These are phyloP conservation scores for Termitomyces sp. DNA, from an alignment of 768 basidiomycete species.

Conservation along the genomic window DNA sequence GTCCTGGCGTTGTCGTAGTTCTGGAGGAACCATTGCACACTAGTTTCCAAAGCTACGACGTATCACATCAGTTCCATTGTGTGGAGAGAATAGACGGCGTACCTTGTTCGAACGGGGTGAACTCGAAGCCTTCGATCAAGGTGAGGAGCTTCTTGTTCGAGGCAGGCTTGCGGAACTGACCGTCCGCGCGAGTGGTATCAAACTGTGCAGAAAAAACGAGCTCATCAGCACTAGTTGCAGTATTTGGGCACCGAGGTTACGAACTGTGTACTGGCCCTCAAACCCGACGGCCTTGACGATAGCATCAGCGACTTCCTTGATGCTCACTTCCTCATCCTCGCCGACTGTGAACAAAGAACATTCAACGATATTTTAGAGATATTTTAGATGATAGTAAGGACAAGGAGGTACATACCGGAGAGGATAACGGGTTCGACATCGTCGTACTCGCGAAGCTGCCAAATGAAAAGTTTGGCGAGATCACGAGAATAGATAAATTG, in stretches of 20 bases:
- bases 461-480: slow-evolving; percentile 92
- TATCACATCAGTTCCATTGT: neutral
- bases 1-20: slow-evolving; percentile 75
- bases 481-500: slow-evolving; percentile 98
- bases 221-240: neutral
- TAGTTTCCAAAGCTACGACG: slow-evolving; percentile 62
- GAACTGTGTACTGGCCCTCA: slow-evolving; percentile 68
- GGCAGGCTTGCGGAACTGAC: slow-evolving; percentile 95
- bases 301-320: slow-evolving; percentile 87
- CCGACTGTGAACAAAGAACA: slow-evolving; percentile 51
- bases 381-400: neutral
- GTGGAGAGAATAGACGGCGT: slow-evolving; percentile 20
- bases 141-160: slow-evolving; percentile 83
- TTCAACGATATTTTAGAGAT: neutral
- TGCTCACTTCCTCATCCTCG: slow-evolving; percentile 92
- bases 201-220: slow-evolving; percentile 48
- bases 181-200: slow-evolving; percentile 81
- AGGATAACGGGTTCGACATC: slow-evolving; percentile 92
- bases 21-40: slow-evolving; percentile 83
- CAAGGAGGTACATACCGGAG: slow-evolving; percentile 51
- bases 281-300: slow-evolving; percentile 84
- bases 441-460: slow-evolving; percentile 87
- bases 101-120: slow-evolving; percentile 90
- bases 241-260: slow-evolving; percentile 15
- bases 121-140: slow-evolving; percentile 79